phyloP scores from a whole-genome alignment of 495 filamentous ascomycete species.

The Podospora conica region DNA sequence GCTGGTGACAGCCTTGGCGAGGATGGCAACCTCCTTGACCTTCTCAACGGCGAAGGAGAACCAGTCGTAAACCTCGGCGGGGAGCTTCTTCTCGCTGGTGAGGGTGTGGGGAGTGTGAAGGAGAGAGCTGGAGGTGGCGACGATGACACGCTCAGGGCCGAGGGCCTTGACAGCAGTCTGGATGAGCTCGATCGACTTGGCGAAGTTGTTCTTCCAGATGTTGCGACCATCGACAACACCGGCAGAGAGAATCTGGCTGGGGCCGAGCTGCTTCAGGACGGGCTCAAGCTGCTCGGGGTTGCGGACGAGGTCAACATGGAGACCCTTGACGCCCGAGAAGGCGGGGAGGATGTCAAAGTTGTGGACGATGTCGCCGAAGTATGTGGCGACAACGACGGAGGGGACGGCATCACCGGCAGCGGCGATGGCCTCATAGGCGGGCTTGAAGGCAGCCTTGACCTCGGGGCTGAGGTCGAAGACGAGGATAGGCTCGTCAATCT shows the following conservation, averaged over 20 bases:
- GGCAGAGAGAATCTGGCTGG: constrained; percentile 80
- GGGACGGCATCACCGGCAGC: constrained; percentile 70
- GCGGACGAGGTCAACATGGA: constrained; percentile 94
- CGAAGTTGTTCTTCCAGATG: constrained; percentile 99
- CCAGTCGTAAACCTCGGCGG: constrained; percentile 88
- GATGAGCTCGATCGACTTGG: constrained; percentile 79
- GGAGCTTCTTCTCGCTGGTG: constrained; percentile 93
- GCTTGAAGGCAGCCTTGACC: constrained; percentile 96
- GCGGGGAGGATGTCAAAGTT: constrained; percentile 82
- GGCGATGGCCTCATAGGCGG: constrained; percentile 83
- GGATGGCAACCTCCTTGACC: constrained; percentile 79
- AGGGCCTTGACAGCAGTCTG: constrained; percentile 87
- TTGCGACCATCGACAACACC: constrained; percentile 98
- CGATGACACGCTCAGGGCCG: constrained; percentile 91
- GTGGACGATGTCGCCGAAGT: constrained; percentile 99
- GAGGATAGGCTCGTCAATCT: constrained; percentile 96
- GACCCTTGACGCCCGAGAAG: constrained; percentile 58
- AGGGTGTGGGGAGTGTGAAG: constrained; percentile 98
- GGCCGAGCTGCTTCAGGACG: constrained; percentile 78
- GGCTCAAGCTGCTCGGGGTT: constrained; percentile 98
- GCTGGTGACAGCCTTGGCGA: constrained; percentile 93
- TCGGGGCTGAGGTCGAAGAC: constrained; percentile 84
- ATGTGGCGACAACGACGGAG: constrained; percentile 80
- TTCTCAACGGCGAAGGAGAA: constrained; percentile 98
- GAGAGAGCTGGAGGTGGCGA: constrained; percentile 92